These are phyloP conservation scores for Solioccasus polychromus DNA, from an alignment of 768 basidiomycete genomes.

Conservation along the genomic window DNA sequence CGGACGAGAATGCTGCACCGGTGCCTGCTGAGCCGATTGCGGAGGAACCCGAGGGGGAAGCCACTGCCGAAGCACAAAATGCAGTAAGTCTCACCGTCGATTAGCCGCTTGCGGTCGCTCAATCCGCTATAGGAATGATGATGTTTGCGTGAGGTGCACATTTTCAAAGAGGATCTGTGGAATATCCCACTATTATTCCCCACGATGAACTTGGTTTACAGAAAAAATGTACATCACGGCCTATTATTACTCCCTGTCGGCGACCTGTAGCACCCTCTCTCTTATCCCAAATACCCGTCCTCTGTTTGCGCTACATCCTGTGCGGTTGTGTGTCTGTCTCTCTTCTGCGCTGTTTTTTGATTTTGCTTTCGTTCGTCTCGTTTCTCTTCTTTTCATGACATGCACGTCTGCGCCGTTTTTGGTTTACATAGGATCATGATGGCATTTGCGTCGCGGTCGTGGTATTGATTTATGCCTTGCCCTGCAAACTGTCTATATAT, in stretches of 20 bases:
- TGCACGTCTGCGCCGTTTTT: slow-evolving; percentile 6
- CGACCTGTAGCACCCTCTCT: slow-evolving; percentile 23
- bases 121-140: slow-evolving; percentile 18
- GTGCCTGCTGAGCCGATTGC: slow-evolving; percentile 46
- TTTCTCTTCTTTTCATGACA: neutral
- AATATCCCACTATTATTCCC: slow-evolving; percentile 13
- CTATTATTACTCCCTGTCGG: slow-evolving; percentile 34
- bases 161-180: slow-evolving; percentile 12
- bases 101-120: neutral
- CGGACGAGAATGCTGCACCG: slow-evolving; percentile 38
- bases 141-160: slow-evolving; percentile 16
- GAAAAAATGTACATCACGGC: slow-evolving; percentile 32
- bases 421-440: slow-evolving; percentile 2
- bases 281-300: slow-evolving; percentile 15
- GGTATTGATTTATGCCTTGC: slow-evolving; percentile 7
- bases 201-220: slow-evolving; percentile 20
- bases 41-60: slow-evolving; percentile 51
- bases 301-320: slow-evolving; percentile 17
- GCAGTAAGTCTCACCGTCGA: slow-evolving; percentile 14
- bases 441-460: slow-evolving; percentile 3
- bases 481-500: slow-evolving; percentile 12
- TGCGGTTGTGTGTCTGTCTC: slow-evolving; percentile 18
- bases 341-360: slow-evolving; percentile 18
- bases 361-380: slow-evolving; percentile 21
- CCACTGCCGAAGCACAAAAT: slow-evolving; percentile 38